Evolutionary conservation across 768 basidiomycete genomes (phyloP).

Genomic region (Naganishia kalamii): DNA sequence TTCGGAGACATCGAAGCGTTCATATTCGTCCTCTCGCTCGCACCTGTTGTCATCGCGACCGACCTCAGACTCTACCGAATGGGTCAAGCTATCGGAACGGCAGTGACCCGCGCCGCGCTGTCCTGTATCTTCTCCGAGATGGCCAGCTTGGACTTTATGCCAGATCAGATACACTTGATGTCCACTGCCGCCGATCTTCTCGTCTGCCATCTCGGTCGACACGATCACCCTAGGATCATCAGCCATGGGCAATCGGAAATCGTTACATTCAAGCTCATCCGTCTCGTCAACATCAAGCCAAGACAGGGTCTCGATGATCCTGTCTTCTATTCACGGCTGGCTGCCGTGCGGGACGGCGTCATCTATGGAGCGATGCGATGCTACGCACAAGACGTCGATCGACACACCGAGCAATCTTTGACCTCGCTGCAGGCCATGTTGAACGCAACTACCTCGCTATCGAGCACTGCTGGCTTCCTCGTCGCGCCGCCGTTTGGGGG

Average conservation of each 20-base stretch:
- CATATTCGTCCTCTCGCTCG: slow-evolving; percentile 8
- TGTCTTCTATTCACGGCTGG: slow-evolving; percentile 1
- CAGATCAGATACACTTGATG: slow-evolving; percentile 4
- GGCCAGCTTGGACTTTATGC: slow-evolving; percentile 13
- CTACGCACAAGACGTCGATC: slow-evolving; percentile 3
- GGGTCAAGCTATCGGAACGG: slow-evolving; percentile 8
- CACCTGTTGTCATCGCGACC: slow-evolving; percentile 1
- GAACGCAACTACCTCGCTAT: slow-evolving; percentile 4
- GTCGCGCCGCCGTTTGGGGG: slow-evolving; percentile 8
- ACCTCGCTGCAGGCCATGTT: neutral
- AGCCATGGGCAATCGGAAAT: slow-evolving; percentile 2
- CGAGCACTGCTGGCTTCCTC: slow-evolving; percentile 5
- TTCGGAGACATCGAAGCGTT: slow-evolving; percentile 6
- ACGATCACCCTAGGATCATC: slow-evolving; percentile 8
- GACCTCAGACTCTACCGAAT: slow-evolving; percentile 12
- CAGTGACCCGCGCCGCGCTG: neutral
- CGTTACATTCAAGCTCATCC: slow-evolving; percentile 9
- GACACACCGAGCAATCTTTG: neutral
- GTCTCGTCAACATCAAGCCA: slow-evolving; percentile 10
- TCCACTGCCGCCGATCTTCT: slow-evolving; percentile 1
- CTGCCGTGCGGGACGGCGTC: neutral
- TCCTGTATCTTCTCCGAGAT: slow-evolving; percentile 11
- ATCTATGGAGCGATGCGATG: slow-evolving; percentile 9
- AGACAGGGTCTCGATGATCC: slow-evolving; percentile 6
- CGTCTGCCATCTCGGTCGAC: slow-evolving; percentile 9